Percentiles rank a stretch among this genome's conserved stretches.
phyloP scores from a whole-genome alignment of 352 stramenopile species.

The Blastocystis hominis region DNA sequence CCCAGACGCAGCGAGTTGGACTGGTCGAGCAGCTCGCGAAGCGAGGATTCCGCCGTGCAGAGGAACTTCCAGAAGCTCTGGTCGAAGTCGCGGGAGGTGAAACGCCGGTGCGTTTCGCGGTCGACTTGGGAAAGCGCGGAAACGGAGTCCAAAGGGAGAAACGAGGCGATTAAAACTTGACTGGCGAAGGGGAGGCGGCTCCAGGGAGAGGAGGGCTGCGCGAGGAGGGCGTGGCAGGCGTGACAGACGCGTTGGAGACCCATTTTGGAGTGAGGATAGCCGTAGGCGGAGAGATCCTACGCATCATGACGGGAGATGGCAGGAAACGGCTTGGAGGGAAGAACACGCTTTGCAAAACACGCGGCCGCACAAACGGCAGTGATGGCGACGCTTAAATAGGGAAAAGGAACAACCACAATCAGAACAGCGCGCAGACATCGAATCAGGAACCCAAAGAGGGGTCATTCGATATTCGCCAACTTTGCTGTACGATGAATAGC shows the following conservation, averaged over 20 bases:
- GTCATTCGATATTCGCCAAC: slow-evolving; percentile 24
- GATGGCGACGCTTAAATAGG: not conserved
- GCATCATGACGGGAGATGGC: not conserved
- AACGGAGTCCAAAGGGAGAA: not conserved
- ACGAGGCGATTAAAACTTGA: slow-evolving; percentile 10
- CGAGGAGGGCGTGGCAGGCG: not conserved
- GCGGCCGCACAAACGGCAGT: slow-evolving; percentile 33
- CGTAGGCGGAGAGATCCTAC: slow-evolving; percentile 15
- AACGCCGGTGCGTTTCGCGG: slow-evolving; percentile 10
- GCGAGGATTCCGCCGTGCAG: not conserved
- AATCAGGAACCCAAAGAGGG: slow-evolving; percentile 37
- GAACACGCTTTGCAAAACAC: slow-evolving; percentile 19
- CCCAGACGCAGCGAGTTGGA: not conserved
- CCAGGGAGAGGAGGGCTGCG: not conserved
- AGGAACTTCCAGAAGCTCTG: not conserved
- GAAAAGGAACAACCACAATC: not conserved
- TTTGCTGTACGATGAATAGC: not conserved
- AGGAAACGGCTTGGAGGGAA: not conserved
- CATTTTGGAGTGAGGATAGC: not conserved
- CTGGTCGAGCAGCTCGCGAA: not conserved
- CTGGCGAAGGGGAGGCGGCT: not conserved
- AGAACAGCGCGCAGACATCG: not conserved
- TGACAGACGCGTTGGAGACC: slow-evolving; percentile 35
- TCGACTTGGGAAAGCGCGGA: not conserved
- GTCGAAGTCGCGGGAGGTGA: slow-evolving; percentile 38